Conservation (phyloP, 345 rosid genomes). For the Murraya paniculata region DNA sequence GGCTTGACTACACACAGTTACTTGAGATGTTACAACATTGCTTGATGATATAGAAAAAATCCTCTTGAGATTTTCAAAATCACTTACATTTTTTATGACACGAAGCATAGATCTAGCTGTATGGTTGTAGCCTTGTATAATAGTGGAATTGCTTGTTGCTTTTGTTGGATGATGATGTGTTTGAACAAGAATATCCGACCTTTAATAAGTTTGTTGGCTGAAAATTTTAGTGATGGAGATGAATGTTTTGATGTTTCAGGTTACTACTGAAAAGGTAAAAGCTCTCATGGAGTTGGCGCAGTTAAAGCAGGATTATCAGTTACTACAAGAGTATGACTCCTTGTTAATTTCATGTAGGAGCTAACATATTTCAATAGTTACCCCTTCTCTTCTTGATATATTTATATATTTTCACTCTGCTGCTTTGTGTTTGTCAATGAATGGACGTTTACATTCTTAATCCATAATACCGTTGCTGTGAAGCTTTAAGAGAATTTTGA, state of each 20-base stretch:
- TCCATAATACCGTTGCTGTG: background rate
- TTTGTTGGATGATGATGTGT: constrained; percentile 14
- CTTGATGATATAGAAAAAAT: background rate
- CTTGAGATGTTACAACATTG: background rate
- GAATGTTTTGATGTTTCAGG: constrained; percentile 40
- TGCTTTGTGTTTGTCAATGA: background rate
- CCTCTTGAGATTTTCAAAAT: background rate
- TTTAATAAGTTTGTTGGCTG: background rate
- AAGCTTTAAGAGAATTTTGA: constrained; percentile 10
- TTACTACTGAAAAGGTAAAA: constrained; percentile 94
- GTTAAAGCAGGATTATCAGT: constrained; percentile 67
- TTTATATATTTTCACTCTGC: background rate
- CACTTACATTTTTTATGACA: background rate
- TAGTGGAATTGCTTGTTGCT: background rate
- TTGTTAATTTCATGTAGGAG: constrained; percentile 1
- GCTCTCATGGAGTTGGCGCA: constrained; percentile 87
- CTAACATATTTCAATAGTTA: background rate
- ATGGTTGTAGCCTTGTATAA: background rate
- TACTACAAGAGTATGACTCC: constrained; percentile 60
- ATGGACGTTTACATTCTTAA: background rate
- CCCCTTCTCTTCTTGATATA: background rate
- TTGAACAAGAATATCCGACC: background rate
- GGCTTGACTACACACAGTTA: background rate
- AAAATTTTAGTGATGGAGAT: constrained; percentile 7
- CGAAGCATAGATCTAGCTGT: background rate